Percentiles rank a stretch among this genome's conserved stretches.
Conservation (phyloP, 2,329 filamentous ascomycete genomes). For the Aspergillus pseudonomiae region DNA sequence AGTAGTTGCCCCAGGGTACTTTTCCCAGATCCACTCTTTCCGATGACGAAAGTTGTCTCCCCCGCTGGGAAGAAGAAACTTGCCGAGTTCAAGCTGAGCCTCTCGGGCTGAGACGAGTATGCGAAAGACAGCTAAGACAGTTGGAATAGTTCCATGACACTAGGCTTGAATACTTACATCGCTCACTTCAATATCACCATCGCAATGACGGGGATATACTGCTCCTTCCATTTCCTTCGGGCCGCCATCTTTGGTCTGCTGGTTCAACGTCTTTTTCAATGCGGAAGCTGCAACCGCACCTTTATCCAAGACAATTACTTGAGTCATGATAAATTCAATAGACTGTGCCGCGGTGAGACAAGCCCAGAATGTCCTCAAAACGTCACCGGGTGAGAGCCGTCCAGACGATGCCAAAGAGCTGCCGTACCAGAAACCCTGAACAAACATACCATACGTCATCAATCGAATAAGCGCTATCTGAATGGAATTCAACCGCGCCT, state of each 20-base stretch:
- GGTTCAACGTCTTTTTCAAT: conserved; percentile 54
- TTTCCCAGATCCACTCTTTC: conserved; percentile 87
- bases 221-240: conserved; percentile 33
- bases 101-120: conserved; percentile 71
- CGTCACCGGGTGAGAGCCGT: conserved; percentile 62
- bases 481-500: conserved; percentile 68
- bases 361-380: conserved; percentile 85
- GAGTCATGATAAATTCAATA: conserved; percentile 72
- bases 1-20: conserved; percentile 84
- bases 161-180: conserved; percentile 53
- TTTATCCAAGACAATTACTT: conserved; percentile 76
- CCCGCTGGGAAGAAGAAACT: conserved; percentile 73
- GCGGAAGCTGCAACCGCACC: conserved; percentile 73
- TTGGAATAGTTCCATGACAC: neutral
- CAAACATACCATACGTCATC: conserved; percentile 77
- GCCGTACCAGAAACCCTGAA: conserved; percentile 89
- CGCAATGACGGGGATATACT: conserved; percentile 49
- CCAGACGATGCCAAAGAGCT: conserved; percentile 67
- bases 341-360: conserved; percentile 76
- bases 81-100: conserved; percentile 61
- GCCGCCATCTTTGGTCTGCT: conserved; percentile 24
- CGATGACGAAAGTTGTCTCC: conserved; percentile 78
- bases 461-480: conserved; percentile 76
- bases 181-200: conserved; percentile 70
- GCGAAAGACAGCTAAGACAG: conserved; percentile 70